Base-by-base conservation (phyloP, 306 rosid genomes). In the Begonia fuchsioides region DNA sequence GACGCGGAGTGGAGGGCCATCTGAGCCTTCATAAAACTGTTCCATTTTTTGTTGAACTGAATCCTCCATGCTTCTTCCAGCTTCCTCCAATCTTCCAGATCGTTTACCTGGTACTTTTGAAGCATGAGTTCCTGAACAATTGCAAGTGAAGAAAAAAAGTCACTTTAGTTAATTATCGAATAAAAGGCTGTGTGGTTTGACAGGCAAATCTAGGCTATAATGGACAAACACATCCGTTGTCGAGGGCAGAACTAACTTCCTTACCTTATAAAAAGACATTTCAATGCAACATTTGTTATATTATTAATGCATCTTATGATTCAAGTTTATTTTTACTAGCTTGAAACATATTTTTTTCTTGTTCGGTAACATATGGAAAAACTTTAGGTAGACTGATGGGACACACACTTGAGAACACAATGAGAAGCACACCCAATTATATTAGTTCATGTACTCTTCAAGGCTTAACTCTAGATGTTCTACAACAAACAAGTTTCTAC, bases 31-130 rank as follows among this genome's bases (percentile, higher is more conserved):
- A 10, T 90, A 90, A 71, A 88, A 88, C 53, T 82, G 83, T 53
- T 86, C 96, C 96, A 86, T 82, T 80, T 70, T 86, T 45, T 94
- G 88, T 60, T 86, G 83, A 72, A 86, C 94, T 32, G 86, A 82
- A 48, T 86, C 96, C 57, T 85, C 95, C 95, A 85, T 81, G 52
- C 93, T 85, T 55, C 61, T 85, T 51, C 65, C 58, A 26, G 87
- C 72, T 53, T 93, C 93, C 54, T 85, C 95, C 44, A 55, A 53
- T 59, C 67, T 78, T 57, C 76, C 71, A 0, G 46, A 19, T 61
- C 76, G 71, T 58, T 55, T 81, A 9, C 63, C 66, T 10, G 51
- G 68, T 15, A 56, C 74, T 64, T 70, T 71, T 41, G 93, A 61
- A 17, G 62, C 73, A 67, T 51, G 69, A 5, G 59, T 52, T 13